A percentile compares a stretch with the other conserved stretches of the same genome.
These are phyloP conservation scores for Fusarium aywerte DNA, from an alignment of 2,329 filamentous ascomycete genomes.

Conservation along the genomic window DNA sequence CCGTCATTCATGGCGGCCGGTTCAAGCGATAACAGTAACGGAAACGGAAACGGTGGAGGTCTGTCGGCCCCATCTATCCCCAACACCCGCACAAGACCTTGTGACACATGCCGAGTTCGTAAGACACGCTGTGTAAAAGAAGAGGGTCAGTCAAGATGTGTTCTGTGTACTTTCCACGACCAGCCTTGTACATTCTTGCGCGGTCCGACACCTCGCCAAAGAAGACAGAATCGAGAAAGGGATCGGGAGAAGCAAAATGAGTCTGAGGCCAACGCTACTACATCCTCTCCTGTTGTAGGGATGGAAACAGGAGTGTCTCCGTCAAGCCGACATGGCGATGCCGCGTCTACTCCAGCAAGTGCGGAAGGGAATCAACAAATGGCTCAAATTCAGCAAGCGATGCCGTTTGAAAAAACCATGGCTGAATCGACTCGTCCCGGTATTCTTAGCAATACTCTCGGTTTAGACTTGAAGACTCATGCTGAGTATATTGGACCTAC, in stretches of 20 bases:
- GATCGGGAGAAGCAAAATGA: conserved; percentile 33
- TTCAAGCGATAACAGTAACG: not conserved
- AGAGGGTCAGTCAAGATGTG: conserved; percentile 67
- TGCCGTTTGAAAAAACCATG: conserved; percentile 26
- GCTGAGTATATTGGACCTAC: conserved; percentile 70
- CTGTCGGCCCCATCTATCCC: conserved; percentile 17
- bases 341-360: conserved; percentile 41
- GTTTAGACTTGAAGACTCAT: conserved; percentile 67
- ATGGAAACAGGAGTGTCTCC: conserved; percentile 32
- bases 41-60: not conserved
- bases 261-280: conserved; percentile 26
- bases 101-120: conserved; percentile 72
- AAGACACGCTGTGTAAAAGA: conserved; percentile 74
- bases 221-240: conserved; percentile 41
- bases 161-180: conserved; percentile 73
- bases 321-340: conserved; percentile 42
- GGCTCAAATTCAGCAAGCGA: conserved; percentile 30
- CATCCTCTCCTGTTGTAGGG: conserved; percentile 28
- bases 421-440: conserved; percentile 41
- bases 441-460: conserved; percentile 58
- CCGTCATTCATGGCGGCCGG: conserved; percentile 16
- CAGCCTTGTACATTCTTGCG: conserved; percentile 72
- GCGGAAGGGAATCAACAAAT: conserved; percentile 38
- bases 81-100: conserved; percentile 56
- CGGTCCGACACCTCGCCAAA: conserved; percentile 50